Percentiles rank a stretch among this genome's conserved stretches.
Conservation (phyloP, 345 rosid genomes). For the Diplotaxis tenuifolia region DNA sequence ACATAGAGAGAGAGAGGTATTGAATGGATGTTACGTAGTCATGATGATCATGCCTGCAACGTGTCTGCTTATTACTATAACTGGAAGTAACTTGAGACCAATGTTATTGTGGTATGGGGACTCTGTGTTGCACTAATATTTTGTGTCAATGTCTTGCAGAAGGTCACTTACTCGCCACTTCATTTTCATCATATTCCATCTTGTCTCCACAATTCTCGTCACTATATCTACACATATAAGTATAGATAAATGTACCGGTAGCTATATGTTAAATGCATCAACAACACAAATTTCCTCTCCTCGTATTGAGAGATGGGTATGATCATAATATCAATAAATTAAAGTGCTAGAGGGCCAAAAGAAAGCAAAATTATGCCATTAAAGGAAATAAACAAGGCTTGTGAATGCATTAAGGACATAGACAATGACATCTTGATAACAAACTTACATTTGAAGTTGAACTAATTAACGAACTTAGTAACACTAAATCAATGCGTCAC, state of each 20-base stretch:
- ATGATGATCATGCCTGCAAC: constrained; percentile 34
- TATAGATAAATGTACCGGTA: not conserved
- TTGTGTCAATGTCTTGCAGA: constrained; percentile 30
- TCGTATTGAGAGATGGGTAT: constrained; percentile 6
- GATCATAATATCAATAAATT: constrained; percentile 1
- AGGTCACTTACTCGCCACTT: constrained; percentile 17
- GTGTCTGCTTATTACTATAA: constrained; percentile 34
- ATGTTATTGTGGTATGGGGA: constrained; percentile 39
- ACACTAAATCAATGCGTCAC: not conserved
- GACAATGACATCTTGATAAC: constrained; percentile 1
- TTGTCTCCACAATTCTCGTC: constrained; percentile 22
- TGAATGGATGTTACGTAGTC: constrained; percentile 26
- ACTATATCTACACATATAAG: not conserved
- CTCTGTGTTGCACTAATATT: constrained; percentile 36
- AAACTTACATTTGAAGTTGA: not conserved
- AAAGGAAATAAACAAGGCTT: constrained; percentile 5
- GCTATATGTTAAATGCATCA: not conserved
- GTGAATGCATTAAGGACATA: constrained; percentile 18
- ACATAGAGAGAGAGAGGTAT: constrained; percentile 20
- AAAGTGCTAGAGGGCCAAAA: not conserved
- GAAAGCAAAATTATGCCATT: not conserved
- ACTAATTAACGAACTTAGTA: not conserved
- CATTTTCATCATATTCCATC: constrained; percentile 30
- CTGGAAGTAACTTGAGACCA: constrained; percentile 36
- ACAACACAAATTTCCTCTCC: not conserved